phyloP scores from a whole-genome alignment of 1,284 basidiomycete species.

The Sporisorium exsertum region DNA sequence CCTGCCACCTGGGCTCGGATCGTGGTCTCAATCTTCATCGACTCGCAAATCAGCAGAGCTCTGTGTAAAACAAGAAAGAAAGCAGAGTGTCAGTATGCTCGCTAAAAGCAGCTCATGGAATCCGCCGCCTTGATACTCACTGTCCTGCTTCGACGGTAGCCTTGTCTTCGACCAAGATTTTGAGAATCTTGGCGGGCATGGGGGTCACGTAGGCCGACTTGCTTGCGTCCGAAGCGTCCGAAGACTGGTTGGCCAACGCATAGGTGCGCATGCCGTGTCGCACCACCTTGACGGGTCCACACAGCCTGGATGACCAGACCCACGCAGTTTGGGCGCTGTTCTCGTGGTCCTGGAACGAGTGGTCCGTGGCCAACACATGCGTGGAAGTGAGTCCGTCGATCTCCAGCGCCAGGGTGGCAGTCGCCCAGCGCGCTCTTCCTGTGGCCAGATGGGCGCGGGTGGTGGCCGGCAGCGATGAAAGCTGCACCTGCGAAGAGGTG shows the following conservation, averaged over 20 bases:
- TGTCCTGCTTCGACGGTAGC: conserved; percentile 2
- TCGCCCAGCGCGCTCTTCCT: conserved; percentile 5
- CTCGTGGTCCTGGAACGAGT: conserved; percentile 7
- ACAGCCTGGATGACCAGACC: conserved; percentile 5
- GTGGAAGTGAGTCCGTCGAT: conserved; percentile 8
- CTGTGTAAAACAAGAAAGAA: neutral
- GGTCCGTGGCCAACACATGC: conserved; percentile 2
- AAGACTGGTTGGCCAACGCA: conserved; percentile 6
- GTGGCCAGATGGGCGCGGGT: neutral
- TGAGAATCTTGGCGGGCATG: conserved; percentile 9
- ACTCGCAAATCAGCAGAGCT: conserved; percentile 9
- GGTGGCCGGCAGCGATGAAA: conserved; percentile 4
- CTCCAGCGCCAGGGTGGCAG: conserved; percentile 3
- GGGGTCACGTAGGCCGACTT: conserved; percentile 5
- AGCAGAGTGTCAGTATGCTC: neutral
- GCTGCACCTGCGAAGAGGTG: conserved; percentile 9
- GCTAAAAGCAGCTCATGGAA: too few relatives aligned
- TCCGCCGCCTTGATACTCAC: neutral
- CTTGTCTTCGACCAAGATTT: conserved; percentile 4
- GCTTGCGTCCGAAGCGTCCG: conserved; percentile 4
- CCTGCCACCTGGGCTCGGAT: conserved; percentile 9
- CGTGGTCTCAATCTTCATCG: conserved; percentile 8
- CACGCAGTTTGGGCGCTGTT: conserved; percentile 2
- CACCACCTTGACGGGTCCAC: conserved; percentile 4
- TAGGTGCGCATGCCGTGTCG: conserved; percentile 10